phyloP scores from a whole-genome alignment of 2,329 filamentous ascomycete species.

The Pseudogymnoascus sp. region DNA sequence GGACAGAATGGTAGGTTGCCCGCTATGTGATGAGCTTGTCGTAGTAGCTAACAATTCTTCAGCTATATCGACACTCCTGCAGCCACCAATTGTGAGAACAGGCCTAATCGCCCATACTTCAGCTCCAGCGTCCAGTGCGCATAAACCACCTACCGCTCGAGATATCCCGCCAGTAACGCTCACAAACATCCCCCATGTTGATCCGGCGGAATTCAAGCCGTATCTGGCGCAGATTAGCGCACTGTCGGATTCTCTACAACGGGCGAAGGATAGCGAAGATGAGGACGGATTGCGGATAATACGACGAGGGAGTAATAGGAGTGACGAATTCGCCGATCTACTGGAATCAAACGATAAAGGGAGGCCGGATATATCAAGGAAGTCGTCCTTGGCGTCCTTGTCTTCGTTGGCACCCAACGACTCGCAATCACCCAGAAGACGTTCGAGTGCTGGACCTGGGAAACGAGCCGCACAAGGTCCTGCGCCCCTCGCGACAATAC shows the following conservation, averaged over 20 bases:
- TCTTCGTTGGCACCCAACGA: conserved; percentile 27
- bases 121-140: conserved; percentile 58
- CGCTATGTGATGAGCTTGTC: conserved; percentile 9
- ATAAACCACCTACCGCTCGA: conserved; percentile 72
- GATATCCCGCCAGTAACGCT: conserved; percentile 92
- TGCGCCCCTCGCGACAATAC: conserved; percentile 85
- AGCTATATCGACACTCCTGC: conserved; percentile 91
- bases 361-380: conserved; percentile 26
- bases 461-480: conserved; percentile 60
- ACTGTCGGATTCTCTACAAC: conserved; percentile 80
- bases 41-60: conserved; percentile 14
- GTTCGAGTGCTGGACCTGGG: conserved; percentile 39
- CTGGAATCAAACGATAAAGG: conserved; percentile 25
- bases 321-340: conserved; percentile 32
- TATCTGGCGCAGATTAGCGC: conserved; percentile 81
- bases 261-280: conserved; percentile 69
- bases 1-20: conserved; percentile 64
- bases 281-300: conserved; percentile 37
- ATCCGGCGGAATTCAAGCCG: conserved; percentile 68
- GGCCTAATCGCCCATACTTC: conserved; percentile 73
- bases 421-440: conserved; percentile 33
- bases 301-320: conserved; percentile 25
- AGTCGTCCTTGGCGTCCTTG: conserved; percentile 34
- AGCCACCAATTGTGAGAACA: conserved; percentile 81
- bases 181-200: conserved; percentile 77